Conservation (phyloP, 1,139 yeast species). For the Casaregolazyma suthepensis region DNA sequence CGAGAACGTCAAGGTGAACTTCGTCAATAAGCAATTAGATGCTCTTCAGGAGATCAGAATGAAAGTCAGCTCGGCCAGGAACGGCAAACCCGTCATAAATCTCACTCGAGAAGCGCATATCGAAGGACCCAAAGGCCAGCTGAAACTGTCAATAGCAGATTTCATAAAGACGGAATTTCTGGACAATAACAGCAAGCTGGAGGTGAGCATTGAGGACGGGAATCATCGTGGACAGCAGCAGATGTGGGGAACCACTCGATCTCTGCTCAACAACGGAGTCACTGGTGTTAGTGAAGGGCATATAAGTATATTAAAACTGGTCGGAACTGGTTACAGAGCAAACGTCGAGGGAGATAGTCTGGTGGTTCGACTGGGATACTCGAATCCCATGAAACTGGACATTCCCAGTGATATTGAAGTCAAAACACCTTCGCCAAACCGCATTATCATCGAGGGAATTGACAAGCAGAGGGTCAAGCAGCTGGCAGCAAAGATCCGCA, state of each 20-base stretch:
- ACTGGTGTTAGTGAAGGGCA: constrained; percentile 93
- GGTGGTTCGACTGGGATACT: constrained; percentile 77
- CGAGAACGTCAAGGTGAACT: constrained; percentile 41
- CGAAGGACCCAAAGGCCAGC: constrained; percentile 73
- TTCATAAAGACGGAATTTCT: constrained; percentile 47
- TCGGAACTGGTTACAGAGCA: constrained; percentile 97
- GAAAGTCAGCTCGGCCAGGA: constrained; percentile 35
- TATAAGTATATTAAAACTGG: constrained; percentile 76
- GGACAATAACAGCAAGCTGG: constrained; percentile 37
- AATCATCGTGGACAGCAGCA: constrained; percentile 64
- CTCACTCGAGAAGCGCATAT: constrained; percentile 61
- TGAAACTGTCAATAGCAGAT: constrained; percentile 62
- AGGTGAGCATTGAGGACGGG: constrained; percentile 53
- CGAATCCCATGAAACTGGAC: constrained; percentile 54
- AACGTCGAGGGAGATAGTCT: constrained; percentile 54
- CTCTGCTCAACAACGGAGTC: constrained; percentile 69
- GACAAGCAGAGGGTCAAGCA: constrained; percentile 83
- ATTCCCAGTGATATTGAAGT: constrained; percentile 76
- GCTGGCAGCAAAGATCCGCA: constrained; percentile 84
- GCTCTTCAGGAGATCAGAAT: constrained; percentile 40
- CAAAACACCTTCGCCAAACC: constrained; percentile 78
- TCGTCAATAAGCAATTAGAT: constrained; percentile 39
- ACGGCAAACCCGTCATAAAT: constrained; percentile 56
- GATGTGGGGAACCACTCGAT: constrained; percentile 94
- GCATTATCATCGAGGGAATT: constrained; percentile 77